These are phyloP conservation scores for Trichosporon coremiiforme DNA, from an alignment of 1,284 basidiomycete species.

Conservation along the genomic window DNA sequence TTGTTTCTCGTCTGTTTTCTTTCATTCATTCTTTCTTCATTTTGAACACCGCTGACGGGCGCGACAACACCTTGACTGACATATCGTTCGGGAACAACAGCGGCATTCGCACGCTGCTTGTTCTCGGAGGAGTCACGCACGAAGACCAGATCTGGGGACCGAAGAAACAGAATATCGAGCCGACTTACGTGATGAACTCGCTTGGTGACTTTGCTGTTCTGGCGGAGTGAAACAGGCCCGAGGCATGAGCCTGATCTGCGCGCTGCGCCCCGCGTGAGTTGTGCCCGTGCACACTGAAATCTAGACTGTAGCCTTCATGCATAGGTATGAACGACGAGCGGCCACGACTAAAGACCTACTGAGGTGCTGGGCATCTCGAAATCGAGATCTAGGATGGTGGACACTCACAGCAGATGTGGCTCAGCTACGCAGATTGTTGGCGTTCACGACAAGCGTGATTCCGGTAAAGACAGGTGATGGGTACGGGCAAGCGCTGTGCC, in stretches of 20 bases:
- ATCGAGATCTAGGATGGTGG: too few relatives aligned
- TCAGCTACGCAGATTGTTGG: too few relatives aligned
- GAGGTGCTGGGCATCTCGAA: too few relatives aligned
- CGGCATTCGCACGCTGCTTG: conserved; percentile 82
- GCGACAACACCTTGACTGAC: conserved; percentile 89
- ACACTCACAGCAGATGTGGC: too few relatives aligned
- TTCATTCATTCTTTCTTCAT: not conserved
- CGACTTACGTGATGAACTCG: conserved; percentile 75
- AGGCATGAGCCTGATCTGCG: not conserved
- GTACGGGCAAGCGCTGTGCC: too few relatives aligned
- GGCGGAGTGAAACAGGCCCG: conserved; percentile 23
- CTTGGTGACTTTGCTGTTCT: conserved; percentile 69
- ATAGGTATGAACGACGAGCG: not conserved
- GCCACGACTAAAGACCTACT: too few relatives aligned
- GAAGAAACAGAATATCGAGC: conserved; percentile 68
- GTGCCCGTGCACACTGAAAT: not conserved
- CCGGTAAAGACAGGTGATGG: too few relatives aligned
- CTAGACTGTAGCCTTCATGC: conserved; percentile 2
- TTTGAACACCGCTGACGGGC: not conserved
- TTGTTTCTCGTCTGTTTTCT: not conserved
- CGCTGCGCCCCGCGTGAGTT: not conserved
- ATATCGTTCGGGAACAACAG: conserved; percentile 79
- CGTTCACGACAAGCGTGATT: too few relatives aligned
- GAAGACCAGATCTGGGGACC: conserved; percentile 72
- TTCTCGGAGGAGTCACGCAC: conserved; percentile 87